phyloP scores from a whole-genome alignment of 805 yeast genomes.

The Sungouiozyma intestinalis region DNA sequence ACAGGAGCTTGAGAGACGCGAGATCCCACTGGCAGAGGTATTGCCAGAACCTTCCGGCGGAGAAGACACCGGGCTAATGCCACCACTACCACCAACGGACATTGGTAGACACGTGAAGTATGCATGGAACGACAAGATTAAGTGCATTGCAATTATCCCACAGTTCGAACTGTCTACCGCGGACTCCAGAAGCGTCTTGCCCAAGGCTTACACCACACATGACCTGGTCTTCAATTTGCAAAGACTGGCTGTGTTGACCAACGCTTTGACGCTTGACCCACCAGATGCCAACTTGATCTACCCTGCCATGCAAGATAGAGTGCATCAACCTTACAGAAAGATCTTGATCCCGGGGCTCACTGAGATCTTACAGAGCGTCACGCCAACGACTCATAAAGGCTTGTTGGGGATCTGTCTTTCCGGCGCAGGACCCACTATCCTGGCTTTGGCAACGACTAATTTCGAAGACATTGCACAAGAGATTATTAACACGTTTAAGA shows the following conservation, averaged over 20 bases:
- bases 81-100: constrained; percentile 73
- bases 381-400: constrained; percentile 76
- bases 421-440: constrained; percentile 97
- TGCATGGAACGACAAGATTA: constrained; percentile 69
- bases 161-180: constrained; percentile 93
- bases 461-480: constrained; percentile 74
- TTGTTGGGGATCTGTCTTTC: constrained; percentile 88
- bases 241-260: constrained; percentile 83
- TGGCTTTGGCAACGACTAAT: constrained; percentile 84
- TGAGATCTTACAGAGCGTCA: constrained; percentile 66
- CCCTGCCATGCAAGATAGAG: constrained; percentile 92
- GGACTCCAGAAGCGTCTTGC: constrained; percentile 80
- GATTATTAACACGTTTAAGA: constrained; percentile 57
- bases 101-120: constrained; percentile 87
- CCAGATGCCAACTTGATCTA: constrained; percentile 78
- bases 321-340: constrained; percentile 96
- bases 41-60: constrained; percentile 72
- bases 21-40: constrained; percentile 76
- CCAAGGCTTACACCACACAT: constrained; percentile 60
- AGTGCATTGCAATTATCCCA: constrained; percentile 87
- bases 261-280: constrained; percentile 77
- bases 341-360: constrained; percentile 84
- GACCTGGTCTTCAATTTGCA: constrained; percentile 91
- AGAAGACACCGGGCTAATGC: constrained; percentile 53
- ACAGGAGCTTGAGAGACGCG: constrained; percentile 62